Conservation (phyloP, 164 flowering plant species). For the Euptelea pleiosperma region DNA sequence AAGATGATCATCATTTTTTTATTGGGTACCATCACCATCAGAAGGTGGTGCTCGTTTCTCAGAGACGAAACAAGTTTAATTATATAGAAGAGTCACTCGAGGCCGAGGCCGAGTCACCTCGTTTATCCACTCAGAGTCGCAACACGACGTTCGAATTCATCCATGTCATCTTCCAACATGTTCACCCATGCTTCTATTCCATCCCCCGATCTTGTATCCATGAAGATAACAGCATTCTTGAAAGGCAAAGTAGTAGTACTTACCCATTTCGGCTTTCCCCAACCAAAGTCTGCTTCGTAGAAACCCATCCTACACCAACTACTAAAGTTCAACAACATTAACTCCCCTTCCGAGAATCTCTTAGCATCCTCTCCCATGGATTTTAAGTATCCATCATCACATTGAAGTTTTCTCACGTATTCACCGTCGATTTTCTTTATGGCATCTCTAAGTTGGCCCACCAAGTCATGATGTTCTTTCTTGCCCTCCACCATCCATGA, state of each 20-base stretch:
- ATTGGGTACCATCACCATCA: too few relatives aligned
- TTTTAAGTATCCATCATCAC: conserved; percentile 4
- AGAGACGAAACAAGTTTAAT: too few relatives aligned
- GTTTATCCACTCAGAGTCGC: too few relatives aligned
- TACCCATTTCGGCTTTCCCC: conserved; percentile 46
- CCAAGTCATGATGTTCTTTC: conserved; percentile 3
- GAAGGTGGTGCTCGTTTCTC: too few relatives aligned
- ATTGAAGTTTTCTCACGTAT: conserved; percentile 16
- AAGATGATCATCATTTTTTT: too few relatives aligned
- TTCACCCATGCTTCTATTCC: conserved; percentile 42
- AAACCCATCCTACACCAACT: conserved; percentile 32
- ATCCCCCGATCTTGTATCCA: conserved; percentile 23
- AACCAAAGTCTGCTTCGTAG: conserved; percentile 41
- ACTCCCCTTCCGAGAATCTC: conserved; percentile 9
- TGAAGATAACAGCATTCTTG: conserved; percentile 19
- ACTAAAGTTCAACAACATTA: conserved; percentile 14
- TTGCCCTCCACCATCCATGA: not conserved
- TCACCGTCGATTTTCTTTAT: conserved; percentile 13
- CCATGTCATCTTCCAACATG: conserved; percentile 24
- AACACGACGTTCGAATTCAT: conserved; percentile 17
- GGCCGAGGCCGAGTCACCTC: too few relatives aligned
- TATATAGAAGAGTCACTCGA: too few relatives aligned
- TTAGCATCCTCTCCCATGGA: not conserved
- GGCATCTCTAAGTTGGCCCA: conserved; percentile 15
- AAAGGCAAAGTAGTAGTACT: not conserved